phyloP scores from a whole-genome alignment of 2,329 filamentous ascomycete species.

The Pyrenophora teres region DNA sequence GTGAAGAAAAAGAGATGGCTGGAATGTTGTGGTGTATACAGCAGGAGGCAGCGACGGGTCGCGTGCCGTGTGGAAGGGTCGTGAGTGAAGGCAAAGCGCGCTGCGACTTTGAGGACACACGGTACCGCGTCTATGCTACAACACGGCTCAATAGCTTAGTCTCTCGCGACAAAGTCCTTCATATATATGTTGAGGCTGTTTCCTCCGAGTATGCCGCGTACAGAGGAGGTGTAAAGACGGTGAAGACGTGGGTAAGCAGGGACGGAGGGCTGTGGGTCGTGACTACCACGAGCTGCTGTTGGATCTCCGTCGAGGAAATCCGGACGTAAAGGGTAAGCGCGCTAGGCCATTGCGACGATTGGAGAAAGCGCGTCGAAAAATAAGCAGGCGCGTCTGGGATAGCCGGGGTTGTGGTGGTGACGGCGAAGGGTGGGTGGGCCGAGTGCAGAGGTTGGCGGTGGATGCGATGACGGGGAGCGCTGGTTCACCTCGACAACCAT shows the following conservation, averaged over 20 bases:
- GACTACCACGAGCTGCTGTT: constrained; percentile 25
- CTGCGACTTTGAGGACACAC: constrained; percentile 9
- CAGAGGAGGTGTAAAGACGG: constrained; percentile 1
- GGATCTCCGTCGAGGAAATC: constrained; percentile 21
- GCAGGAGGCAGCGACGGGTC: constrained; percentile 20
- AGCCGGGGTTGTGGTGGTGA: constrained; percentile 31
- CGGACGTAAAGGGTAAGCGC: constrained; percentile 13
- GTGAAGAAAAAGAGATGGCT: constrained; percentile 18
- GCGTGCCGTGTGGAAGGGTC: constrained; percentile 15
- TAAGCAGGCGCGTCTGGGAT: constrained; percentile 22
- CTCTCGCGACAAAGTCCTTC: neutral
- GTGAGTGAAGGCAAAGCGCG: constrained; percentile 12
- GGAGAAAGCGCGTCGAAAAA: constrained; percentile 19
- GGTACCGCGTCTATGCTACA: constrained; percentile 10
- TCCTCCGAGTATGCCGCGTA: neutral
- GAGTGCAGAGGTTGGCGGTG: constrained; percentile 42
- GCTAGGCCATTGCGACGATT: constrained; percentile 32
- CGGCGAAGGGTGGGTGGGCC: constrained; percentile 12
- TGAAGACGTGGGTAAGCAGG: constrained; percentile 10
- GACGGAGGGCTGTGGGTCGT: constrained; percentile 15
- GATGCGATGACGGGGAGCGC: constrained; percentile 22
- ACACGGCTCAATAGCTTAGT: neutral
- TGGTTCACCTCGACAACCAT: constrained; percentile 27
- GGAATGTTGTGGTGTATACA: constrained; percentile 7
- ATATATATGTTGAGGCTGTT: neutral